Base-by-base conservation (phyloP, 2,329 filamentous ascomycete genomes). In the Verticillium tricorpus region DNA sequence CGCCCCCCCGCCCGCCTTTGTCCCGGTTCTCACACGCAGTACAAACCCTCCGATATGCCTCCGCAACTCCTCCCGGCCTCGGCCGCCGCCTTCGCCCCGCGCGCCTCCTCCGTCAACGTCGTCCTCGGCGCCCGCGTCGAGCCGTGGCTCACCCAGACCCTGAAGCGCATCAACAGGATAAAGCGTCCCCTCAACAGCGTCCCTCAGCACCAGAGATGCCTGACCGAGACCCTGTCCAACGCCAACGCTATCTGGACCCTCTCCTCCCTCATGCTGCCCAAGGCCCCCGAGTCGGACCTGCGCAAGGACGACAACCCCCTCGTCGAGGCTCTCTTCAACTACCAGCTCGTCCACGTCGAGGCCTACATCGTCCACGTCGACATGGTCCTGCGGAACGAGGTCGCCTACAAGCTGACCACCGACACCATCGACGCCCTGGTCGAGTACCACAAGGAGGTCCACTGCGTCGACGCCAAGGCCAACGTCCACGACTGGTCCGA, bases 331-430 rank as follows among this genome's bases (percentile, higher is more conserved):
- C 80, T 97, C 66, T 92, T 91, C 85, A 96, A 96, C 84, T 95
- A 94, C 78, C 90, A 96, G 80, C 86, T 97, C 73, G 82, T 97
- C 72, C 92, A 97, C 75, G 82, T 98, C 69, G 93, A 98, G 79
- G 95, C 95, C 59, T 99, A 99, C 76, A 94, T 98, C 69, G 95
- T 99, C 64, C 94, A 98, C 77, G 93, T 99, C 77, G 95, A 99
- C 81, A 97, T 98, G 93, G 94, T 99, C 63, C 87, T 96, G 71
- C 90, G 93, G 77, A 95, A 96, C 75, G 95, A 98, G 81, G 93
- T 99, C 72, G 95, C 93, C 68, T 98, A 93, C 85, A 99, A 99
- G 85, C 85, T 99, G 72, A 98, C 93, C 28, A 86, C 89, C 62
- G 95, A 98, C 74, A 93, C 93, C 65, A 99, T 99, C 78, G 93